Base-by-base conservation (phyloP, 768 basidiomycete genomes). In the Auriscalpium microsporum region DNA sequence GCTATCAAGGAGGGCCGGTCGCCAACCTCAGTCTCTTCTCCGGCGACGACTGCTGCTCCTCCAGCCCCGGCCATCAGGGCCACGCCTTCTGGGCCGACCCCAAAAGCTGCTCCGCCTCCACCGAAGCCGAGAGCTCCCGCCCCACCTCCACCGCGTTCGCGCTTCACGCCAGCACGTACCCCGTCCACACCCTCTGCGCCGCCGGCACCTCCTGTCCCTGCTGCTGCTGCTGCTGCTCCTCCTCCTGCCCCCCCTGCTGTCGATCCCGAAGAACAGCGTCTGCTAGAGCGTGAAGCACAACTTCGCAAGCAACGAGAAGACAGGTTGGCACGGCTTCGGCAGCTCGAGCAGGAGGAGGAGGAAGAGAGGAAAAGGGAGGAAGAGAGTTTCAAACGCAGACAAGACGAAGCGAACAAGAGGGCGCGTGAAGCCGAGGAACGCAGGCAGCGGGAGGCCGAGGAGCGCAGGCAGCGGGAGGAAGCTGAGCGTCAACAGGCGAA, bases 251-350 rank as follows among this genome's bases (percentile, higher is more conserved):
- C 56, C 19, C 79, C 78, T 2, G 71, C 77, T 55, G 76, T 84
- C 45, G 92, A 95, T 60, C 82, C 82, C 0, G 91, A 93, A 66
- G 94, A 96, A 58, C 81, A 78, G 45, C 76, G 72, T 14, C 66
- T 96, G 10, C 78, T 77, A 53, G 80, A 76, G 11, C 79, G 86
- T 11, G 87, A 93, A 66, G 87, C 79, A 56, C 79, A 78, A 3
- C 64, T 93, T n/a, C 75, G 76, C 50, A 87, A 85, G 67, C 83
- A 83, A 58, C 79, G 81, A 3, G 86, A 86, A 61, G 90, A 79
- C n/a, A 80, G 89, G 1, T 77, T 76, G 16, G 86, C 78, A 47
- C 75, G 85, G 49, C 69, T 94, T 17, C 81, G 86, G 50, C 78
- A 81, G 61, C 74, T 91, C 17, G 88, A 93, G 67, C 72, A 78